These are phyloP conservation scores for Taphrina communis DNA, from an alignment of 1,139 yeast species.

Conservation along the genomic window DNA sequence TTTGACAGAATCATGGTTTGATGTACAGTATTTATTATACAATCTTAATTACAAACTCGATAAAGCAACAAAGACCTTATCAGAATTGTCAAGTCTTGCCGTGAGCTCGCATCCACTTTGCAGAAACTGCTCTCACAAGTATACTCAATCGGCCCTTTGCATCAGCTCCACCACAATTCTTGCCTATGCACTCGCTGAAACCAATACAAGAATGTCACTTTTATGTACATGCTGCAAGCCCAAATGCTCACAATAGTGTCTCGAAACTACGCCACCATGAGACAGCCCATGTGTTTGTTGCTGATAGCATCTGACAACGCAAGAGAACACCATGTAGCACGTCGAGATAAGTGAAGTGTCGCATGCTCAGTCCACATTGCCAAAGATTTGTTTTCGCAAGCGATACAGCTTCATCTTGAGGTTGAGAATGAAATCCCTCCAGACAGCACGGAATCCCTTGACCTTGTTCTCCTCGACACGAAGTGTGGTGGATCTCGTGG, in stretches of 20 bases:
- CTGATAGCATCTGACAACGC: no score
- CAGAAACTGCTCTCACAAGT: background rate
- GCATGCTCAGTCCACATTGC: conserved; percentile 5
- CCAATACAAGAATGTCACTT: background rate
- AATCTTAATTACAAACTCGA: background rate
- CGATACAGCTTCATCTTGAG: conserved; percentile 35
- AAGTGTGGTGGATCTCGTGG: conserved; percentile 35
- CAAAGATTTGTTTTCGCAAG: conserved; percentile 29
- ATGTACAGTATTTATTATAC: background rate
- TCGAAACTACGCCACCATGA: no score
- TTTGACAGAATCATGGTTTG: background rate
- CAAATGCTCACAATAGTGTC: background rate
- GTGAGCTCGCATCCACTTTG: no score
- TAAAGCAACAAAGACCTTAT: background rate
- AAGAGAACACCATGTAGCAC: no score
- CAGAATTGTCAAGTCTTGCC: background rate
- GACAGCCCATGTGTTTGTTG: no score
- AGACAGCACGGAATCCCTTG: conserved; percentile 41
- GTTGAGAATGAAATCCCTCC: conserved; percentile 38
- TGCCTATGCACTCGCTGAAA: conserved; percentile 7
- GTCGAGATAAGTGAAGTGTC: no score
- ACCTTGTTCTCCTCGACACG: conserved; percentile 34
- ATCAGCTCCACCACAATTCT: background rate
- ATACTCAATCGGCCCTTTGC: background rate
- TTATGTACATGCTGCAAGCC: conserved; percentile 2